A percentile compares a stretch with the other conserved stretches of the same genome.
phyloP scores from a whole-genome alignment of 768 basidiomycete genomes.

The Solioccasus polychromus region DNA sequence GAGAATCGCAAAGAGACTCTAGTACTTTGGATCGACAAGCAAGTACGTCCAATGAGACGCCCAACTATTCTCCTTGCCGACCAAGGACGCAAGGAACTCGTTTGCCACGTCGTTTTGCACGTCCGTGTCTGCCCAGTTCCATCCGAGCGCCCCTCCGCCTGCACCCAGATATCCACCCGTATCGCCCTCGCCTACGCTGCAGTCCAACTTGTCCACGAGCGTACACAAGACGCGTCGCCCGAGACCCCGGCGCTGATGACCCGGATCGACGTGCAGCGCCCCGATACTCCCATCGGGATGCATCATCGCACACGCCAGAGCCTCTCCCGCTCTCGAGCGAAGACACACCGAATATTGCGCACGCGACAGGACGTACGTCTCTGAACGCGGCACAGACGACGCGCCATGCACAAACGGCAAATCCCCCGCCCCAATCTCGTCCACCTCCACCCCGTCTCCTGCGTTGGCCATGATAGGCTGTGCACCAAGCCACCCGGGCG shows the following conservation, averaged over 20 bases:
- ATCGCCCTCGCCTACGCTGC: slow-evolving; percentile 1
- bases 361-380: slow-evolving; percentile 21
- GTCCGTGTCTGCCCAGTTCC: slow-evolving; percentile 22
- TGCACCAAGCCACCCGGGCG: too few relatives aligned
- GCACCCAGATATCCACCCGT: too few relatives aligned
- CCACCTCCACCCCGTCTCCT: not conserved
- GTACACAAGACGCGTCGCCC: slow-evolving; percentile 9
- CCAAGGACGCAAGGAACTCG: slow-evolving; percentile 12
- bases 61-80: too few relatives aligned
- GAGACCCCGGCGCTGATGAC: slow-evolving; percentile 10
- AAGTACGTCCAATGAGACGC: too few relatives aligned
- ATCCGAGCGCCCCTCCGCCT: slow-evolving; percentile 20
- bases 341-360: slow-evolving; percentile 23
- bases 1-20: too few relatives aligned
- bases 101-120: slow-evolving; percentile 5
- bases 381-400: slow-evolving; percentile 13
- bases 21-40: too few relatives aligned
- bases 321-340: slow-evolving; percentile 4
- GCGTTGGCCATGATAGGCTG: too few relatives aligned
- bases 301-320: slow-evolving; percentile 16
- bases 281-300: slow-evolving; percentile 23
- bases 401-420: slow-evolving; percentile 10
- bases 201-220: slow-evolving; percentile 10
- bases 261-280: slow-evolving; percentile 7
- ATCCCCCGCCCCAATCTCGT: slow-evolving; percentile 13